Evolutionary conservation across 768 basidiomycete genomes (phyloP), one percentile per base, ranked within the genome.

Genomic region (Solioccasus polychromus): DNA sequence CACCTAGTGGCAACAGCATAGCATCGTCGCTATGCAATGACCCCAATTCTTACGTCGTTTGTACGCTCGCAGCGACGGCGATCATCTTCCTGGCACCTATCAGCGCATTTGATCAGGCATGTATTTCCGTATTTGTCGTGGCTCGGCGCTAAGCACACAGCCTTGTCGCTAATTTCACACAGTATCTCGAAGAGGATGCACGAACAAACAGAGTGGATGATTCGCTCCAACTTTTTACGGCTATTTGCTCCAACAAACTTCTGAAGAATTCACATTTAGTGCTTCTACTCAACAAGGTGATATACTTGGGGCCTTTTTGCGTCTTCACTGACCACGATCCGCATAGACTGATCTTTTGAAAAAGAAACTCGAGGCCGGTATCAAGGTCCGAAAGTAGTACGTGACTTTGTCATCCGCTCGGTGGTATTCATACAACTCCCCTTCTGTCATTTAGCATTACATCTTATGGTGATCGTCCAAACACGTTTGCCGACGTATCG

Each of bases 1-100:
- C 44, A 42, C 12, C 39, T 28, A 41, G 43, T 52, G 47, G 54
- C 26, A 30, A 36, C 28, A 36, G 50, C 55, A 61, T 50, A 54
- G 51, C 58, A 47, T 48, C 6, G 44, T 51, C n/a, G 45, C 39
- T 18, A 43, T 45, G 10, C 51, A 43, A 42, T 5, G 54, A 22
- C 47, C 46, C 31, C 45, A 39, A 34, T 14, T 17, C 45, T 57
- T 38, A 47, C 42, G 18, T 19, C 7, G 24, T 53, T 48, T 42
- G 40, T 1, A 29, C 39, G 8, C 46, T 46, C 26, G 38, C 58
- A 89, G 87, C 86, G 4, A 83, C 85, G 35, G 88, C 89, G 25
- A 83, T 92, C 59, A 91, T 92, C 63, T 92, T 92, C 65, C 69
- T 92, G 39, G 89, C 87, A 40, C 89, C 89, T 31, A 83, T 92